Evolutionary conservation across 73 alveolate genomes (phyloP), one percentile per base, ranked within the genome.

Genomic region (Symbiodinium pilosum): DNA sequence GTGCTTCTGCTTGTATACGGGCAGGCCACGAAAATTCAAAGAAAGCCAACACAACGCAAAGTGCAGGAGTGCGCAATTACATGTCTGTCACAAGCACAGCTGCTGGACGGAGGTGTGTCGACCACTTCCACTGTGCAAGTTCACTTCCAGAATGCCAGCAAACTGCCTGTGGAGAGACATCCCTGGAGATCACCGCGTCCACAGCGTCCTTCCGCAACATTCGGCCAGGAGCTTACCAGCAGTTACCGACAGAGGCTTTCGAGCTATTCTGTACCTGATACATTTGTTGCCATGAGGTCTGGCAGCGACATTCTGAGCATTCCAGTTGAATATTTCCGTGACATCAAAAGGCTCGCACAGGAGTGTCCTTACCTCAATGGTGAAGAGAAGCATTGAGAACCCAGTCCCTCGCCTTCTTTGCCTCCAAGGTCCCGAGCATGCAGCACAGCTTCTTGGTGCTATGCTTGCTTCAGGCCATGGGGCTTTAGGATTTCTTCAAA

Each of bases 251-350:
- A 5, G 83, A 39, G 11, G 38, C n/a, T 7, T 68, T 68, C 41
- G n/a, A 28, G n/a, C 6, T 39, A 20, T 32, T 32, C 21, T 52
- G 71, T 52, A n/a, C n/a, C n/a, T n/a, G n/a, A n/a, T n/a, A n/a
- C n/a, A n/a, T n/a, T n/a, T 34, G 75, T 26, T 41, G 44, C 43
- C 47, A 28, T 26, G 73, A 87, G 95, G 87, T 75, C 41, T 43
- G 77, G 41, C 34, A 68, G 81, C 32, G 96, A 91, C n/a, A 85
- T 91, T 39, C 47, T 91, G 77, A 91, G 88, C 54, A 69, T 91
- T 18, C 96, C 96, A 24, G 96, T 91, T 73, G 88, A 91, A 87
- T 81, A 56, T 43, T 91, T 91, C 75, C 96, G 96, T 20, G 96
- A 91, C 30, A 69, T 91, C 75, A 69, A 69, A 42, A 28, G 18